Evolutionary conservation across 2,329 filamentous ascomycete genomes (phyloP), one percentile per base, ranked within the genome.

Genomic region (Penicillium hesseltinei): DNA sequence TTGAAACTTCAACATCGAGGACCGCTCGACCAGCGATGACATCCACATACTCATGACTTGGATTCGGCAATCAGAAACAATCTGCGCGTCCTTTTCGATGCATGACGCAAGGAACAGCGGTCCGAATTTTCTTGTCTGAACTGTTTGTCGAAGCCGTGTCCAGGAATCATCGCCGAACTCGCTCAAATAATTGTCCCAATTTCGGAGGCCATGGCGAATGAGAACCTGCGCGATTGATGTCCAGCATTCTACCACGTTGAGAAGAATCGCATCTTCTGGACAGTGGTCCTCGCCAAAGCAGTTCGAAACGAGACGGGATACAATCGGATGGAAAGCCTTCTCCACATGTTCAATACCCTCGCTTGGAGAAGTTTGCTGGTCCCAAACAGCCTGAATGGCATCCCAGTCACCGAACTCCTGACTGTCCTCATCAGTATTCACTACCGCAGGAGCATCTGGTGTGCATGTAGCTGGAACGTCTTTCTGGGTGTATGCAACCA

Each of bases 351-450:
- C 64, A 36, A 74, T 65, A 25, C 62, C 70, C 48, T 64, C 60
- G 27, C 59, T 63, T 15, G 64, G 55, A 29, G 65, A 55, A 29
- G 49, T 45, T 38, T 73, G 66, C 27, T 73, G 70, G 8, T 71
- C 63, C 42, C 76, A 73, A 3, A 71, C 66, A 39, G 81, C 80
- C 56, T 83, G 80, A 49, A 86, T 74, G 21, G 78, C 83, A 23
- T 79, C 75, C 74, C 81, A 84, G 58, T 85, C 83, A 31, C 84
- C 84, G 64, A 85, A 87, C 46, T 87, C 84, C 67, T 88, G 85
- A 61, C 84, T 87, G 52, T 88, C 85, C 51, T 87, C 84, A 54
- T 78, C 82, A 5, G 63, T 64, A 27, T 76, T 66, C 15, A 57
- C 53, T n/a, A 68, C 51, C n/a, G 60, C 33, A 21, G 48, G 36